Evolutionary conservation across 202 grass and related monocot species (phyloP).

Genomic region (Cymbopogon flexuosus): DNA sequence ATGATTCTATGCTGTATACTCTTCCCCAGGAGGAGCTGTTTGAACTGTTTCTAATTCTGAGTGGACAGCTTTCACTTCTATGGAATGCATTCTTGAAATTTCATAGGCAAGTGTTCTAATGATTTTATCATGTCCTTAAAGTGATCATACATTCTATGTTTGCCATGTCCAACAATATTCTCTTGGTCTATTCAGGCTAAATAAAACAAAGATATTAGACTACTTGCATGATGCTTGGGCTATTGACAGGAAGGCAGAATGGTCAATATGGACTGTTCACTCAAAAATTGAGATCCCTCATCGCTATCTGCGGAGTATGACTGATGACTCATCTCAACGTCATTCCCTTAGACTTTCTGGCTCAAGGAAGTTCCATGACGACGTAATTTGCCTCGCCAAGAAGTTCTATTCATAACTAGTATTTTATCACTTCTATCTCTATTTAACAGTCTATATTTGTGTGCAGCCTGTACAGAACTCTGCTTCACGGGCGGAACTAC

Average conservation of each 20-base stretch:
- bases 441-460: constrained; percentile 28
- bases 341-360: constrained; percentile 60
- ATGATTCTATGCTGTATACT: constrained; percentile 68
- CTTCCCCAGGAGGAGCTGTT: constrained; percentile 83
- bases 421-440: constrained; percentile 19
- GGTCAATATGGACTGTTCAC: constrained; percentile 97
- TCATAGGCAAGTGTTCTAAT: constrained; percentile 51
- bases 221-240: constrained; percentile 74
- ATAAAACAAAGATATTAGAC: constrained; percentile 84
- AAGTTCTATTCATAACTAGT: neutral
- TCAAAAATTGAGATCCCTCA: constrained; percentile 84
- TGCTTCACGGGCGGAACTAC: constrained; percentile 67
- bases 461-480: constrained; percentile 71
- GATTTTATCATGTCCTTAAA: constrained; percentile 18
- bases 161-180: constrained; percentile 15
- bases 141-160: neutral
- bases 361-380: constrained; percentile 61
- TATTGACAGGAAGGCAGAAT: constrained; percentile 73
- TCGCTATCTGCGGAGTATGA: constrained; percentile 60
- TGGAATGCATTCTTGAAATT: constrained; percentile 99
- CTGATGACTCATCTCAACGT: constrained; percentile 69
- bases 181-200: constrained; percentile 50
- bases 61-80: constrained; percentile 77
- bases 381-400: constrained; percentile 50
- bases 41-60: constrained; percentile 73